A percentile compares a stretch with the other conserved stretches of the same genome.
phyloP scores from a whole-genome alignment of 495 filamentous ascomycete genomes.

The Elaphomyces granulatus region DNA sequence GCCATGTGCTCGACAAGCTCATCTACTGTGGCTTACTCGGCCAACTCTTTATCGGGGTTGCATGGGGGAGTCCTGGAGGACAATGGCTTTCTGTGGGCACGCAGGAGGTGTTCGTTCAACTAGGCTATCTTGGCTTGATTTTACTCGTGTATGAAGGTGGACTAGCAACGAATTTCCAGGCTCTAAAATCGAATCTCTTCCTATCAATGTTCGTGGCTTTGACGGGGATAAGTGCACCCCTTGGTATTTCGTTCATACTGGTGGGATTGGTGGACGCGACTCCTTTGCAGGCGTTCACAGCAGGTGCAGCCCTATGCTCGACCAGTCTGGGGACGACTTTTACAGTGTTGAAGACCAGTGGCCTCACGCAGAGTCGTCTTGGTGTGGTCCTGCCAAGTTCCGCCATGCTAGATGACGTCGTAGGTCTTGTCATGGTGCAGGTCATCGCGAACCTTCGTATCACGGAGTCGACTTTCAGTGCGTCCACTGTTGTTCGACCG shows the following conservation, averaged over 20 bases:
- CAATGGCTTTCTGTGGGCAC: slow-evolving; percentile 34
- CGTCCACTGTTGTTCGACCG: slow-evolving; percentile 38
- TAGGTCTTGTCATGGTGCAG: slow-evolving; percentile 67
- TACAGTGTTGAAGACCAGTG: slow-evolving; percentile 46
- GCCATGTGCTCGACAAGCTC: slow-evolving; percentile 42
- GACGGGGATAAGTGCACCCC: slow-evolving; percentile 49
- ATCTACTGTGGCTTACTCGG: slow-evolving; percentile 63
- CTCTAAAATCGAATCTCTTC: slow-evolving; percentile 43
- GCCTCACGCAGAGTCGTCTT: slow-evolving; percentile 43
- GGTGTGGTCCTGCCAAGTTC: slow-evolving; percentile 56
- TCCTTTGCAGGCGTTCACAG: slow-evolving; percentile 51
- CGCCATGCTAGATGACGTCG: slow-evolving; percentile 74
- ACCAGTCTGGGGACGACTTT: slow-evolving; percentile 73
- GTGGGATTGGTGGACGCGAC: slow-evolving; percentile 25
- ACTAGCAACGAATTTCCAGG: slow-evolving; percentile 44
- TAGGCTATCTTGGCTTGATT: slow-evolving; percentile 68
- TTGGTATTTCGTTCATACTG: slow-evolving; percentile 53
- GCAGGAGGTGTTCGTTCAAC: slow-evolving; percentile 45
- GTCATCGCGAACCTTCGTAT: slow-evolving; percentile 40
- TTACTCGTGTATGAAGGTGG: slow-evolving; percentile 67
- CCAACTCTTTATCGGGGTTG: slow-evolving; percentile 56
- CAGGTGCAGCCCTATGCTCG: slow-evolving; percentile 61
- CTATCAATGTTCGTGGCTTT: slow-evolving; percentile 46
- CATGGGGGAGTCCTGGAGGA: slow-evolving; percentile 49
- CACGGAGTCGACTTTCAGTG: slow-evolving; percentile 18